Base-by-base conservation (phyloP, 768 basidiomycete genomes). In the Krasilnikovozyma curviuscula region DNA sequence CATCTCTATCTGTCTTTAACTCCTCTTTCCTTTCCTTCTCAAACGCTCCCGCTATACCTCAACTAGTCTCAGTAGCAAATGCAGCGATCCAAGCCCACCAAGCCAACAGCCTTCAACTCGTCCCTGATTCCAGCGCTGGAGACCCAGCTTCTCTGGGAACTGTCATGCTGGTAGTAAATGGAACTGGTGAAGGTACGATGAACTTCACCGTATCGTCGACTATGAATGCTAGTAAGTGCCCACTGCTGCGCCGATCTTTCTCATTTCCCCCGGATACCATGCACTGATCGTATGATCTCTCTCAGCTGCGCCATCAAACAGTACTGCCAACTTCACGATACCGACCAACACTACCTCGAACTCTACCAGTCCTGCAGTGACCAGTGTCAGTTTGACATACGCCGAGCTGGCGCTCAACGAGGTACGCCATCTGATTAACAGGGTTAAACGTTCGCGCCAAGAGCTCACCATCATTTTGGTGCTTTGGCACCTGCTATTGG, bases 131-230 rank as follows among this genome's bases (percentile, higher is more conserved):
- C 33, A 77, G 79, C 14, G 81, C 77, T 0, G 77, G 69, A 0
- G 86, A 91, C 58, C 84, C 85, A 0, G 74, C 83, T 0, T 55
- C 56, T 23, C 41, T 59, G 13, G 55, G 56, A 1, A 55, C 51
- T 10, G 41, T 45, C 7, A 24, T 33, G 43, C 30, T 23, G 27
- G 29, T 14, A 28, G 23, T 19, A 19, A 18, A 5, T 21, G 8
- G 6, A 7, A 5, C 8, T 10, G 24, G 40, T 25, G 40, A 28
- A 41, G 10, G 13, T 6, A 2, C 24, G 24, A 16, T 14, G 29
- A 24, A 3, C 8, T 8, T 39, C 18, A 38, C 18, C 37, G 14
- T 6, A n/a, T 38, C 5, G 7, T n/a, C 7, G 37, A 38, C 18
- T 5, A 18, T 16, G 18, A n/a, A 16, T 5, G 16, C 30, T 16